Percentiles rank a stretch among this genome's conserved stretches.
These are phyloP conservation scores for Pseudogymnoascus sp. DNA, from an alignment of 2,329 filamentous ascomycete species.

Conservation along the genomic window DNA sequence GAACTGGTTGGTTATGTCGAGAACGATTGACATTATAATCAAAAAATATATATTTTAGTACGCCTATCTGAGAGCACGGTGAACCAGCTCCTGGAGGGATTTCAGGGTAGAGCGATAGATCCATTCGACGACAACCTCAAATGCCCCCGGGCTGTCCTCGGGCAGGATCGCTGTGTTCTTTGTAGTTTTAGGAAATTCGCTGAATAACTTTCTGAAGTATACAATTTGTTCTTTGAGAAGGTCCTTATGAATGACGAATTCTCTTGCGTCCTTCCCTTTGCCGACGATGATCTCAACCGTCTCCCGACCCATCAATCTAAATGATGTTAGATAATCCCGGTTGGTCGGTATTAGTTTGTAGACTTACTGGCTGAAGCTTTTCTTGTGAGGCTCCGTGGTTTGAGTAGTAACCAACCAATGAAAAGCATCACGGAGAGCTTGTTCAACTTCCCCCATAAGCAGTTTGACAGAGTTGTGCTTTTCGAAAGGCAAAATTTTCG, in stretches of 20 bases:
- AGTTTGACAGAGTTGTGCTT: not conserved
- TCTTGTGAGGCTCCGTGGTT: not conserved
- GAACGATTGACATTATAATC: too few relatives aligned
- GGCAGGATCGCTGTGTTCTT: conserved; percentile 4
- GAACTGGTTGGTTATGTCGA: not conserved
- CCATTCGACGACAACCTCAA: conserved; percentile 15
- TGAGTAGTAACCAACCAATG: not conserved
- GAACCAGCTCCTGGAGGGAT: not conserved
- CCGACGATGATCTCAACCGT: not conserved
- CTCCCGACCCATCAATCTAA: not conserved
- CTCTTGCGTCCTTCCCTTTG: not conserved
- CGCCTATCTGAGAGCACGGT: not conserved
- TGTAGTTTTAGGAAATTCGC: conserved; percentile 13
- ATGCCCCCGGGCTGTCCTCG: conserved; percentile 13
- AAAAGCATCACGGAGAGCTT: not conserved
- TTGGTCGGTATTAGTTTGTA: not conserved
- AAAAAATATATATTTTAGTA: not conserved
- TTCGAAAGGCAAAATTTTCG: not conserved
- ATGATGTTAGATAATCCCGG: not conserved
- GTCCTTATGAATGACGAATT: conserved; percentile 13
- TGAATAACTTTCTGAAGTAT: conserved; percentile 18
- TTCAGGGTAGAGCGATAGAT: conserved; percentile 11
- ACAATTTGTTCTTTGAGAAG: conserved; percentile 12
- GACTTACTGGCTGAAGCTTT: not conserved
- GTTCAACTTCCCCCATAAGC: not conserved